phyloP scores from a whole-genome alignment of 306 rosid species.

The Inga leiocalycina region DNA sequence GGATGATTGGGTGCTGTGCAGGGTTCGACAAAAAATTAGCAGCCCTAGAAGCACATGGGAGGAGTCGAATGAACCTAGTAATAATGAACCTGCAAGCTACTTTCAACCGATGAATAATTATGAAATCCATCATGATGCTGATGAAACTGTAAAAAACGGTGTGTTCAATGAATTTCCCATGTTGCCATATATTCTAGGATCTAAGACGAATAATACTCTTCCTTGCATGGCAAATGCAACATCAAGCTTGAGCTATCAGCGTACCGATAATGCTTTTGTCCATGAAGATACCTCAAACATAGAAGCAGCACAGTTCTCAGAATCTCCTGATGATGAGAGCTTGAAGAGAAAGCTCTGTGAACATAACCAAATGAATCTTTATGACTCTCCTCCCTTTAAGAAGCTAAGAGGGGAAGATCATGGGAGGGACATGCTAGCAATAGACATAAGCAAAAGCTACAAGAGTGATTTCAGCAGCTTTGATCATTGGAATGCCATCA shows the following conservation, averaged over 20 bases:
- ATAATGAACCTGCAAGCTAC: constrained; percentile 39
- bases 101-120: constrained; percentile 37
- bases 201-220: constrained; percentile 30
- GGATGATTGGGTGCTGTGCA: constrained; percentile 83
- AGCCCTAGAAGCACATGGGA: constrained; percentile 46
- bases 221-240: constrained; percentile 42
- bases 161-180: constrained; percentile 56
- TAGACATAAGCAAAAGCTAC: constrained; percentile 31
- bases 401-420: constrained; percentile 34
- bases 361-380: constrained; percentile 32
- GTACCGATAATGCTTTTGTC: constrained; percentile 29
- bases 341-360: constrained; percentile 48
- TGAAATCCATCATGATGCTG: constrained; percentile 46
- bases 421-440: constrained; percentile 28
- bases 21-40: constrained; percentile 51
- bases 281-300: constrained; percentile 29
- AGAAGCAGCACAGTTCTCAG: constrained; percentile 35
- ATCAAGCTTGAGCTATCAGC: constrained; percentile 40
- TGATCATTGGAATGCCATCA: constrained; percentile 47
- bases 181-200: constrained; percentile 64
- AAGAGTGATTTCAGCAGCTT: constrained; percentile 30
- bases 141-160: constrained; percentile 45
- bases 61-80: constrained; percentile 40
- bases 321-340: constrained; percentile 36
- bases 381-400: constrained; percentile 35